A percentile compares a stretch with the other conserved stretches of the same genome.
These are phyloP conservation scores for Monilinia polystroma DNA, from an alignment of 2,329 filamentous ascomycete genomes.

Conservation along the genomic window DNA sequence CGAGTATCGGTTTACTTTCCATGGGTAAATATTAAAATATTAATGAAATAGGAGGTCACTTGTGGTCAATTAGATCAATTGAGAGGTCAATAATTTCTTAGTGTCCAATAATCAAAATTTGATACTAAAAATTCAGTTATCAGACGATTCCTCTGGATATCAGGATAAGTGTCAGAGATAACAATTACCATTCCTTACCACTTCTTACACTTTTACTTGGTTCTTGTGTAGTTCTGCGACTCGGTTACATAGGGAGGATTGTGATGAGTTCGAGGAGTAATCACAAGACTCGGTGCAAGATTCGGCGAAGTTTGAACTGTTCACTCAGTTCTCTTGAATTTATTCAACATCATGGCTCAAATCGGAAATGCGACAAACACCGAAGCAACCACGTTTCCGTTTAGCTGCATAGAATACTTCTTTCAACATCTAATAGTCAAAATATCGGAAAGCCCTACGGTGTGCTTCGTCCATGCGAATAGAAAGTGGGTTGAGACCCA, in stretches of 20 bases:
- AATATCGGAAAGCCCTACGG: not conserved
- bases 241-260: not conserved
- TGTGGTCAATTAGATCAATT: too few species aligned
- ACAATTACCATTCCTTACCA: not conserved
- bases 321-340: not conserved
- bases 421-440: not conserved
- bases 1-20: not conserved
- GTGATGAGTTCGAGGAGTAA: not conserved
- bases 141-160: too few species aligned
- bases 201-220: not conserved
- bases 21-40: not conserved
- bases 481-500: not conserved
- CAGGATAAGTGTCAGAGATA: not conserved
- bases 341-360: not conserved
- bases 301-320: not conserved
- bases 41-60: not conserved
- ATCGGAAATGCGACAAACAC: not conserved
- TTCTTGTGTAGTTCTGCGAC: not conserved
- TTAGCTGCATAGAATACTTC: not conserved
- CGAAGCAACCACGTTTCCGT: not conserved
- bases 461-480: not conserved
- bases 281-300: not conserved
- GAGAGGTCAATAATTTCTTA: not conserved
- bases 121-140: too few species aligned
- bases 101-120: too few species aligned